Evolutionary conservation across 176 grass and related monocot species (phyloP).

Genomic region (Microstegium vimineum): DNA sequence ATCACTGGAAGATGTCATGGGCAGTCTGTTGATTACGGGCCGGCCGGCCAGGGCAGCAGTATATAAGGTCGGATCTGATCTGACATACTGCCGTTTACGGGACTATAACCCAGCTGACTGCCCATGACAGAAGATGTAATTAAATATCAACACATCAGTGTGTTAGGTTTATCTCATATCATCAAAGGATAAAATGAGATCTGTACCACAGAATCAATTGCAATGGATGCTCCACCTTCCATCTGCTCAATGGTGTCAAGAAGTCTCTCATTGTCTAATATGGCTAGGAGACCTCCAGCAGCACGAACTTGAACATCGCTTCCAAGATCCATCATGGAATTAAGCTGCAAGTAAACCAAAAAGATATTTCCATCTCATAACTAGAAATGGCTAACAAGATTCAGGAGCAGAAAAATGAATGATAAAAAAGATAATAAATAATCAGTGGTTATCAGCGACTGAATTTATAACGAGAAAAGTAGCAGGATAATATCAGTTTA

Average conservation of each 20-base stretch:
- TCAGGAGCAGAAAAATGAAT: slow-evolving; percentile 1
- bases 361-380: background rate
- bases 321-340: slow-evolving; percentile 99
- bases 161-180: slow-evolving; percentile 1
- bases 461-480: background rate
- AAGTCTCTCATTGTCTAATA: slow-evolving; percentile 93
- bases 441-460: slow-evolving; percentile 1
- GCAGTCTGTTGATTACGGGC: background rate
- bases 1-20: slow-evolving; percentile 1
- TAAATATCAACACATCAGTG: slow-evolving; percentile 11
- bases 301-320: slow-evolving; percentile 97
- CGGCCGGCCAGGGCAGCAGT: background rate
- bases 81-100: background rate
- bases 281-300: slow-evolving; percentile 90
- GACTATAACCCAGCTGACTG: background rate
- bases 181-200: slow-evolving; percentile 90
- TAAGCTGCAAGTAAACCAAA: slow-evolving; percentile 67
- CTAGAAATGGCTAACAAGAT: slow-evolving; percentile 3
- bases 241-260: slow-evolving; percentile 81
- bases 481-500: background rate
- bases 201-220: slow-evolving; percentile 77
- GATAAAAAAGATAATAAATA: background rate
- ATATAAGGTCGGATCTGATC: background rate
- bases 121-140: background rate
- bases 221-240: slow-evolving; percentile 81